A percentile compares a stretch with the other conserved stretches of the same genome.
Evolutionary conservation across 192 early-diverging fungal species (phyloP).

Genomic region (Coemansia sp.): DNA sequence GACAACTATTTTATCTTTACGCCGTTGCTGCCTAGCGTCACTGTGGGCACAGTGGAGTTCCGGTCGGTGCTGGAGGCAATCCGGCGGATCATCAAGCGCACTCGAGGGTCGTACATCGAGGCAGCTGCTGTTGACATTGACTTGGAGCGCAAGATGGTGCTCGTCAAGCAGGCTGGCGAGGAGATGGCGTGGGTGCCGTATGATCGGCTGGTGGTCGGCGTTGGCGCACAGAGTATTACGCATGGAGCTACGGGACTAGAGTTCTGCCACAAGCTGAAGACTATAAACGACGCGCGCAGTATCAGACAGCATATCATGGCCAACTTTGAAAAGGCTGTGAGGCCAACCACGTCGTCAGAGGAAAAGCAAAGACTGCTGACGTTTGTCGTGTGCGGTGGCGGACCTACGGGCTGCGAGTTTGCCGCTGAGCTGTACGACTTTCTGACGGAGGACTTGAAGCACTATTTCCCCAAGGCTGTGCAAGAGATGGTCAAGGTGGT

Average conservation of each 20-base stretch:
- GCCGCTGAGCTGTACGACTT: constrained; percentile 81
- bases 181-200: constrained; percentile 66
- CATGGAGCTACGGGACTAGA: constrained; percentile 83
- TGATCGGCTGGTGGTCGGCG: constrained; percentile 81
- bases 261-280: constrained; percentile 81
- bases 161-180: constrained; percentile 66
- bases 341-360: constrained; percentile 64
- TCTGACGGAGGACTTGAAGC: constrained; percentile 75
- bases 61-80: constrained; percentile 86
- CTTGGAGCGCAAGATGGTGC: constrained; percentile 73
- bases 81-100: constrained; percentile 84
- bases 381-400: constrained; percentile 86
- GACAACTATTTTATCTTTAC: constrained; percentile 91
- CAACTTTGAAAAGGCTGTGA: constrained; percentile 77
- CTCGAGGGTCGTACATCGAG: constrained; percentile 81
- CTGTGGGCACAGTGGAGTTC: constrained; percentile 88
- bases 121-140: constrained; percentile 86
- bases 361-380: constrained; percentile 72
- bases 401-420: constrained; percentile 82
- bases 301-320: constrained; percentile 80
- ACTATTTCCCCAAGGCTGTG: constrained; percentile 75
- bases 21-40: constrained; percentile 72
- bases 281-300: constrained; percentile 76
- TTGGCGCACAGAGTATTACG: constrained; percentile 81
- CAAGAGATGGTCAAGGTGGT: constrained; percentile 69